Percentiles rank a stretch among this genome's conserved stretches.
Evolutionary conservation across 2,329 filamentous ascomycete species (phyloP).

Genomic region (Penicillium vulpinum): DNA sequence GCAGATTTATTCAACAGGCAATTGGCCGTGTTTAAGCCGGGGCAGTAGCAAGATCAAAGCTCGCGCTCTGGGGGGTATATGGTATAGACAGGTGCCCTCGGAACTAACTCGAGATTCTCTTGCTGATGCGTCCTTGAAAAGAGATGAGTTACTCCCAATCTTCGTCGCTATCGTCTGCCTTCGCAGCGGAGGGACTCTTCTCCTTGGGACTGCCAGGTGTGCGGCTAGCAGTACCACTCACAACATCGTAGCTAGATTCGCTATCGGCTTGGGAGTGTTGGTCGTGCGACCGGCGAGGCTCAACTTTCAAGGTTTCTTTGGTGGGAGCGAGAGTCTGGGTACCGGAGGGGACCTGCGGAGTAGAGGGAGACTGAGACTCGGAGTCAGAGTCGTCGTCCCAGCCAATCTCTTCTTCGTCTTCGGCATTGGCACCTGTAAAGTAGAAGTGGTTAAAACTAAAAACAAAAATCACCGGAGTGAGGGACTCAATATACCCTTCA

Average conservation of each 20-base stretch:
- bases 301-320: conserved; percentile 59
- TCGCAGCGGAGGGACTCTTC: conserved; percentile 39
- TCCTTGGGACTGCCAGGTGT: conserved; percentile 68
- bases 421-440: conserved; percentile 45
- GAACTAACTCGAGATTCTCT: background rate
- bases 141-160: conserved; percentile 69
- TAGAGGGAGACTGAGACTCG: conserved; percentile 47
- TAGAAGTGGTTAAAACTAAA: conserved; percentile 3
- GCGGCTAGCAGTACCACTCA: conserved; percentile 77
- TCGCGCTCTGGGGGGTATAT: background rate
- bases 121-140: background rate
- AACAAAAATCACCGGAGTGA: background rate
- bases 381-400: conserved; percentile 72
- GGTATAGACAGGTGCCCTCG: conserved; percentile 5
- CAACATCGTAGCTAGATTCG: conserved; percentile 93
- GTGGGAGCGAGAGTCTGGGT: conserved; percentile 30
- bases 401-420: conserved; percentile 70
- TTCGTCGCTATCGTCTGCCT: conserved; percentile 64
- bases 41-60: conserved; percentile 1
- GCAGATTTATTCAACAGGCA: conserved; percentile 3
- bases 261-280: conserved; percentile 89
- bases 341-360: conserved; percentile 45
- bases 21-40: background rate
- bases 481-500: conserved; percentile 70
- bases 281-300: conserved; percentile 74